Evolutionary conservation across 192 early-diverging fungal species (phyloP).

Genomic region (Lunasporangiospora selenospora): DNA sequence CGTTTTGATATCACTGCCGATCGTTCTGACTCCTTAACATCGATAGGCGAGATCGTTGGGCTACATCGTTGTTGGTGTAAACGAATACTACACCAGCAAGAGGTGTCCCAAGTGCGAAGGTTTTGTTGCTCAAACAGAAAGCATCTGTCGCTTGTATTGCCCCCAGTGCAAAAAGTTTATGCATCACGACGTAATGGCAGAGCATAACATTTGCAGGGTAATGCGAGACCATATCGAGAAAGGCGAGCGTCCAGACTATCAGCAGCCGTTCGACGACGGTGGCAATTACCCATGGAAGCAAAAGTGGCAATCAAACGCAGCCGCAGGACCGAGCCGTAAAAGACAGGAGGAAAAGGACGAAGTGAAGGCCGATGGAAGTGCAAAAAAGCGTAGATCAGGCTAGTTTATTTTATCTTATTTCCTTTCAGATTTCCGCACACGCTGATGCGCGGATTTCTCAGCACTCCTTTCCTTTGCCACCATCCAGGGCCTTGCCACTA

Average conservation of each 20-base stretch:
- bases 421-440: too few species aligned
- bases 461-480: too few species aligned
- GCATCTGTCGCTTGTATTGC: conserved; percentile 7
- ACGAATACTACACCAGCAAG: conserved; percentile 19
- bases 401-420: too few species aligned
- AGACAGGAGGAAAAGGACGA: too few species aligned
- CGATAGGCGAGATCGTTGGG: conserved; percentile 4
- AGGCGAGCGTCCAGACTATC: conserved; percentile 1
- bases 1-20: too few species aligned
- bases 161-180: not conserved
- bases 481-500: too few species aligned
- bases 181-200: conserved; percentile 5
- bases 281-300: conserved; percentile 9
- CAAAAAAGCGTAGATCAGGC: too few species aligned
- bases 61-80: conserved; percentile 11
- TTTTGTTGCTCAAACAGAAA: conserved; percentile 13
- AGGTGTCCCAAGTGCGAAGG: conserved; percentile 7
- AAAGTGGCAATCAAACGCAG: too few species aligned
- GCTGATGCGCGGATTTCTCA: too few species aligned
- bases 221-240: conserved; percentile 1
- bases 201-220: conserved; percentile 2
- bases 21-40: not conserved
- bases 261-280: conserved; percentile 3
- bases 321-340: too few species aligned
- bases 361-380: too few species aligned